phyloP scores from a whole-genome alignment of 1,284 basidiomycete species.

The Pseudozyma pruni region DNA sequence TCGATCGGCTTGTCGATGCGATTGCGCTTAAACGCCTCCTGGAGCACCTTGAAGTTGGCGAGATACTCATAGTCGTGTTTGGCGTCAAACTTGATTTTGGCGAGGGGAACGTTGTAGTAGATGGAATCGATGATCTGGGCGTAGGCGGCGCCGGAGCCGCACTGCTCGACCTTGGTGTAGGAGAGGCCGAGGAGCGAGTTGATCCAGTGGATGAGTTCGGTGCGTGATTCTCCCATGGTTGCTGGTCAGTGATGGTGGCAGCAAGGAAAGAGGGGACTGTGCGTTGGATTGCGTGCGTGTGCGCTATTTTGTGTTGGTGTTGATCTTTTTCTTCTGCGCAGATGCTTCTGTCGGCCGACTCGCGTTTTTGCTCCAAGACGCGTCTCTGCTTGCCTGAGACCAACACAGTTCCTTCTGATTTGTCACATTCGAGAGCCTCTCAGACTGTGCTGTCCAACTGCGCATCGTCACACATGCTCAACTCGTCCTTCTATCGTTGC shows the following conservation, averaged over 20 bases:
- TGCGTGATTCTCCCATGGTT: conserved; percentile 71
- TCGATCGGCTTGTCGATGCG: conserved; percentile 97
- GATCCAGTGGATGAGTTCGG: conserved; percentile 90
- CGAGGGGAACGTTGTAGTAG: conserved; percentile 72
- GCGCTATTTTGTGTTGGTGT: conserved; percentile 19
- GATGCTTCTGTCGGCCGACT: conserved; percentile 27
- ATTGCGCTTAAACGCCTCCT: conserved; percentile 72
- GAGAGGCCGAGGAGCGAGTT: conserved; percentile 90
- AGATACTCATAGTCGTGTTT: conserved; percentile 93
- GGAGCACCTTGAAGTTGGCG: conserved; percentile 93
- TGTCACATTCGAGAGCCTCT: neutral
- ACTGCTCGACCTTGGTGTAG: conserved; percentile 86
- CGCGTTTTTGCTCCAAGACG: neutral
- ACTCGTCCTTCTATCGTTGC: no score
- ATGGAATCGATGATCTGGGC: conserved; percentile 84
- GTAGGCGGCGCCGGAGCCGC: conserved; percentile 72
- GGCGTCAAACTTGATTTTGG: conserved; percentile 62
- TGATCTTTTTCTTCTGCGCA: neutral
- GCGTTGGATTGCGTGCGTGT: conserved; percentile 2
- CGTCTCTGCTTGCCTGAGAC: conserved; percentile 4
- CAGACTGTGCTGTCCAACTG: conserved; percentile 1
- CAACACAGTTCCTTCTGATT: neutral
- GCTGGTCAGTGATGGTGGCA: neutral
- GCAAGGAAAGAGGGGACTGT: conserved; percentile 1
- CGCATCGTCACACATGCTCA: conserved; percentile 12